phyloP scores from a whole-genome alignment of 768 basidiomycete species.

The Lactarius tabidus region DNA sequence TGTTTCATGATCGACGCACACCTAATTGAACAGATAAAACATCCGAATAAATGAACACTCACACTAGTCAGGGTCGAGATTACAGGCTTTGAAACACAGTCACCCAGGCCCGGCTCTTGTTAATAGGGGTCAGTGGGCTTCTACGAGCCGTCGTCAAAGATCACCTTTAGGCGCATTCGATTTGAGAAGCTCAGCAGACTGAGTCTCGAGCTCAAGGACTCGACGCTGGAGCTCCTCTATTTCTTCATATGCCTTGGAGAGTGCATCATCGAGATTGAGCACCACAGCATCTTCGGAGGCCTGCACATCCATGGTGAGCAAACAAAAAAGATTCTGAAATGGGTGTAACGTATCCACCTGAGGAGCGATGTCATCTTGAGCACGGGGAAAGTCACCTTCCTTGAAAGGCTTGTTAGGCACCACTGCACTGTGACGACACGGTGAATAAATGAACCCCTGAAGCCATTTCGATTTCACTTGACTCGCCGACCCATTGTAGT shows the following conservation, averaged over 20 bases:
- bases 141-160: background rate
- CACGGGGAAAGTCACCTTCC: background rate
- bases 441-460: background rate
- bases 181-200: constrained; percentile 7
- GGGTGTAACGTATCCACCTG: background rate
- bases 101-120: background rate
- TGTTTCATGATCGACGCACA: constrained; percentile 10
- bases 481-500: background rate
- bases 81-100: background rate
- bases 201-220: constrained; percentile 9
- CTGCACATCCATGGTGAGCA: background rate
- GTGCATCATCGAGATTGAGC: constrained; percentile 14
- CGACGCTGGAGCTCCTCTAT: constrained; percentile 14
- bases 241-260: constrained; percentile 21
- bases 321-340: background rate
- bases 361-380: constrained; percentile 1
- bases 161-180: background rate
- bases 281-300: constrained; percentile 7
- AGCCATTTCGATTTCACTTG: background rate
- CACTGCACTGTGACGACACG: background rate
- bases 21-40: background rate
- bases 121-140: too few species aligned
- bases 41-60: constrained; percentile 1
- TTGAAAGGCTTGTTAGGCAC: constrained; percentile 1
- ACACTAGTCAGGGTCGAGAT: constrained; percentile 3